Evolutionary conservation across 2,329 filamentous ascomycete species (phyloP), one percentile per base, ranked within the genome.

Genomic region (Coniochaeta hoffmannii): DNA sequence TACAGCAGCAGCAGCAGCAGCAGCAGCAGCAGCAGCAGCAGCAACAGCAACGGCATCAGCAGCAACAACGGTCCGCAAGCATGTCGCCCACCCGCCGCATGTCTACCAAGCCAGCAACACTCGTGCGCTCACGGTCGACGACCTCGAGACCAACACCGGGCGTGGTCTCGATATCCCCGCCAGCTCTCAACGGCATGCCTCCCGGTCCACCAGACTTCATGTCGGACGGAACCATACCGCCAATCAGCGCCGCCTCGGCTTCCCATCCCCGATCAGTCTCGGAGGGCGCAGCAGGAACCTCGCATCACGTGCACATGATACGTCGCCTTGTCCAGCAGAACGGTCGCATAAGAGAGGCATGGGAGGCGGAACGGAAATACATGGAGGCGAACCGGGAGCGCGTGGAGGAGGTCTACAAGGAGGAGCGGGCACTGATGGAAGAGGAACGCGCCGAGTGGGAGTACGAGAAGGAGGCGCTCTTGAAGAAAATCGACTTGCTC

Each of bases 361-460:
- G 78, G 77, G 76, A 78, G 61, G 75, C 75, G 10, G 79, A 82
- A 63, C 74, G 79, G 32, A 75, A 73, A 52, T 74, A 80, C 55
- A 69, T 82, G 55, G 78, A 82, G 62, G 77, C 77, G 7, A 80
- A 77, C 58, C 75, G 79, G 11, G 73, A 74, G 49, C 74, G 77
- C 14, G 78, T 76, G 4, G 79, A 81, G 60, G 76, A 79, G 62
- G 74, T 81, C n/a, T 81, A 81, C 61, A 74, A 74, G 58, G 77
- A 80, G 60, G 78, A 82, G 62, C 75, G 77, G 8, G 69, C 69
- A 52, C 71, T 81, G 55, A 80, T 81, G 74, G 76, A 80, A 53
- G 75, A 78, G 36, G 75, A 80, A 58, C 71, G 75, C 17, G 64
- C 71, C 15, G 64, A 70, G 12, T 81, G 78, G 78, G 66, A 74